A percentile compares a stretch with the other conserved stretches of the same genome.
Evolutionary conservation across 768 basidiomycete genomes (phyloP).

Genomic region (Auricularia heimuer): DNA sequence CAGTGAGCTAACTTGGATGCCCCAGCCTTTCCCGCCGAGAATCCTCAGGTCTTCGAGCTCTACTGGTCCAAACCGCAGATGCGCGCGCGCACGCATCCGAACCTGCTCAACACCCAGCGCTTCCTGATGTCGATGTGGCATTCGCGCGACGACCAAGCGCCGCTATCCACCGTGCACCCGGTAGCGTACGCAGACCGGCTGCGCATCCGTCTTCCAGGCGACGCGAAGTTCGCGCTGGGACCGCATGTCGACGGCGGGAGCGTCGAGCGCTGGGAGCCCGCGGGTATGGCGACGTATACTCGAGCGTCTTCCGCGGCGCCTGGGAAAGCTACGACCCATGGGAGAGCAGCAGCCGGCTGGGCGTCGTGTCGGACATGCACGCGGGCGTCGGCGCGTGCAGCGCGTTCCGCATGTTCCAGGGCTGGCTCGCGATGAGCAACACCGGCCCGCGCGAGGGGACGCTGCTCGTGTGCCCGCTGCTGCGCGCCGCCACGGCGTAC

Average conservation of each 20-base stretch:
- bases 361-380: neutral
- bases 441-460: constrained; percentile 56
- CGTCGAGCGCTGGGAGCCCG: neutral
- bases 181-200: constrained; percentile 73
- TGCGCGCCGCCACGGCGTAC: constrained; percentile 48
- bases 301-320: neutral
- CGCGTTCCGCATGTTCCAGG: constrained; percentile 6
- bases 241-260: constrained; percentile 29
- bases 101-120: constrained; percentile 45
- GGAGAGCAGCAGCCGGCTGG: neutral
- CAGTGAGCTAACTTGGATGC: neutral
- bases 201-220: constrained; percentile 63
- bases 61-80: constrained; percentile 61
- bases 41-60: constrained; percentile 65
- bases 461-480: constrained; percentile 48
- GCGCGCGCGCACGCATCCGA: constrained; percentile 56
- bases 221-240: constrained; percentile 54
- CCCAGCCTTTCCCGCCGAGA: constrained; percentile 48
- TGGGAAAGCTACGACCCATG: neutral
- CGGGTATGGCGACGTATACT: neutral
- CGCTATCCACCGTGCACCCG: constrained; percentile 43
- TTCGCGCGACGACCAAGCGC: constrained; percentile 31
- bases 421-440: constrained; percentile 43
- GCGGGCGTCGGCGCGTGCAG: neutral
- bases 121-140: constrained; percentile 54